These are phyloP conservation scores for Camillea tinctor DNA, from an alignment of 2,329 filamentous ascomycete genomes.

Conservation along the genomic window DNA sequence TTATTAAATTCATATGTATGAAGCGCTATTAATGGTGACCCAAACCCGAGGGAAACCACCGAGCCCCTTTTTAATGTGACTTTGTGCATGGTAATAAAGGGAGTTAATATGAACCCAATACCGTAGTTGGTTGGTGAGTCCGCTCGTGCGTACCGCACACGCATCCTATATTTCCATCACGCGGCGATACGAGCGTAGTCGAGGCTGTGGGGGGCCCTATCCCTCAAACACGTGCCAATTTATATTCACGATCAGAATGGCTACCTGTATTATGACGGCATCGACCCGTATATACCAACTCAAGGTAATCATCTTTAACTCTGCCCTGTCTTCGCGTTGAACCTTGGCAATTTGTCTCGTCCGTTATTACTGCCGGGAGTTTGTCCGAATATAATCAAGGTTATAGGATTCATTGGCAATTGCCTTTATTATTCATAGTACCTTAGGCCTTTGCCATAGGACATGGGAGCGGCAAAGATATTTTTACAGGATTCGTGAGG, in stretches of 20 bases:
- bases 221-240: not conserved
- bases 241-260: not conserved
- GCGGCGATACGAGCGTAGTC: conserved; percentile 1
- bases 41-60: not conserved
- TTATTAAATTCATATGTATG: not conserved
- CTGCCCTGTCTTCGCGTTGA: conserved; percentile 13
- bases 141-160: conserved; percentile 7
- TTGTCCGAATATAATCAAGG: conserved; percentile 22
- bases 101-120: conserved; percentile 9
- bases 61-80: not conserved
- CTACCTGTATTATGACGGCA: not conserved
- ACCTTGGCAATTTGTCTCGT: conserved; percentile 16
- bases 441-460: not conserved
- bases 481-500: not conserved
- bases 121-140: conserved; percentile 8
- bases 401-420: conserved; percentile 9
- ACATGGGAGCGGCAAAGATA: not conserved
- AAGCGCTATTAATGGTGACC: not conserved
- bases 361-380: conserved; percentile 22
- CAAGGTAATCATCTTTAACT: not conserved
- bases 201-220: not conserved
- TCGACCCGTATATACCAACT: not conserved
- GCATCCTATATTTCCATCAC: conserved; percentile 4
- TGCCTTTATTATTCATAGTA: conserved; percentile 6
- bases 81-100: not conserved